Base-by-base conservation (phyloP, 257 asterid species). In the Petrea volubilis region DNA sequence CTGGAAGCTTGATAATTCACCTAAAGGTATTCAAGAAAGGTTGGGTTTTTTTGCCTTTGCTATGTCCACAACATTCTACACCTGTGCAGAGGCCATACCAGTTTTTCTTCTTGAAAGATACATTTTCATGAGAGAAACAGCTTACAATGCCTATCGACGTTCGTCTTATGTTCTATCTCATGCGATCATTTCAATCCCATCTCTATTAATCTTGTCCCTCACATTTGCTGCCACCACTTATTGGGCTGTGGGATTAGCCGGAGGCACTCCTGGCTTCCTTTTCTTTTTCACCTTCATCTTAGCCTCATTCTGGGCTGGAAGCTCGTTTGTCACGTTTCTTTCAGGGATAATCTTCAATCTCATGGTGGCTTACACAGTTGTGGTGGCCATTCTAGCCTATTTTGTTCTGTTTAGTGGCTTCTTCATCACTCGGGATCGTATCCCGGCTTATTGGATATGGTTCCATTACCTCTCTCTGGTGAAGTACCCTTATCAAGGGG, bases 1-100 rank as follows among this genome's bases (percentile, higher is more conserved):
- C 83, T 65, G 83, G 80, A 55, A 31, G 29, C 79, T 86, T 7
- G 92, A 86, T 41, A 52, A 86, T 23, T 53, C 85, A 0, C 86
- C 84, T 0, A 87, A 71, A 67, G 85, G 90, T 2, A 62, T 84
- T 7, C 86, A 80, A 29, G 92, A 87, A 36, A 25, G 92, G 14
- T 18, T 87, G 24, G 90, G 92, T 2, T 87, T 87, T 60, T 82
- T 87, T 59, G 82, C 90, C 29, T 87, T 84, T 11, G 90, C 92
- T 5, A 82, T 87, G 90, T 87, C 92, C 25, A 82, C 88, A 0
- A 84, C 85, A 0, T 87, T 84, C 85, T 87, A 84, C 88, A 87
- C 88, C 0, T 87, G 92, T 29, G 90, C 92, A 0, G 92, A 87
- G 41, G 89, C 92, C 10, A 71, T 87, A 1, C 92, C 90, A 0